Conservation (phyloP, 805 yeast genomes). For the Metschnikowia cerradonensis region DNA sequence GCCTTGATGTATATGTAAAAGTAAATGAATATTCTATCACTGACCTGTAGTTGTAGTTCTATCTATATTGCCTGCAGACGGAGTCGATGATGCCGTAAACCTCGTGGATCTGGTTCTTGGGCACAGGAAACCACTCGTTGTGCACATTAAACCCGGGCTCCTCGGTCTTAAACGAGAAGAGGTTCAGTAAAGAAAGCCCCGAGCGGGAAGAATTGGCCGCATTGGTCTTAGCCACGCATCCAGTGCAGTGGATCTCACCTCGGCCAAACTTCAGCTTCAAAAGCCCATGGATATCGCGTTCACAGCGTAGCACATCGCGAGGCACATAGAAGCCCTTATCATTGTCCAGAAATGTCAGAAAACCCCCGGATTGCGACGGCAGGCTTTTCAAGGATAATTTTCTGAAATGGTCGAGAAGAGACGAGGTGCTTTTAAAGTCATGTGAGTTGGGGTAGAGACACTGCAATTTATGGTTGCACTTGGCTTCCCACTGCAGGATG, state of each 20-base stretch:
- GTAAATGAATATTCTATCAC: neutral
- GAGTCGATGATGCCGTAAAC: conserved; percentile 15
- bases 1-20: conserved; percentile 3
- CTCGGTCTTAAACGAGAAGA: neutral
- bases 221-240: conserved; percentile 27
- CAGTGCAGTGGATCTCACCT: conserved; percentile 47
- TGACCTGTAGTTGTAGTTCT: too few species aligned
- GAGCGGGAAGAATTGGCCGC: neutral
- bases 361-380: conserved; percentile 3
- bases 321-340: conserved; percentile 35
- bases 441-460: conserved; percentile 32
- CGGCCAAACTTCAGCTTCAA: conserved; percentile 41
- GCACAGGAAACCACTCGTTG: conserved; percentile 56
- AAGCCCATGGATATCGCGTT: conserved; percentile 37
- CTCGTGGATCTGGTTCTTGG: conserved; percentile 25
- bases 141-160: conserved; percentile 34
- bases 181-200: neutral
- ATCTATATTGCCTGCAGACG: conserved; percentile 10
- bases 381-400: conserved; percentile 6
- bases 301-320: conserved; percentile 32
- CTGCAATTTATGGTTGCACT: conserved; percentile 46
- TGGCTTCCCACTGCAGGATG: conserved; percentile 48
- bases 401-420: conserved; percentile 8
- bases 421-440: conserved; percentile 3
- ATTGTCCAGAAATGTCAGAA: conserved; percentile 18